phyloP scores from a whole-genome alignment of 371 early-diverging fungal species.

The Rhizopus stolonifer region DNA sequence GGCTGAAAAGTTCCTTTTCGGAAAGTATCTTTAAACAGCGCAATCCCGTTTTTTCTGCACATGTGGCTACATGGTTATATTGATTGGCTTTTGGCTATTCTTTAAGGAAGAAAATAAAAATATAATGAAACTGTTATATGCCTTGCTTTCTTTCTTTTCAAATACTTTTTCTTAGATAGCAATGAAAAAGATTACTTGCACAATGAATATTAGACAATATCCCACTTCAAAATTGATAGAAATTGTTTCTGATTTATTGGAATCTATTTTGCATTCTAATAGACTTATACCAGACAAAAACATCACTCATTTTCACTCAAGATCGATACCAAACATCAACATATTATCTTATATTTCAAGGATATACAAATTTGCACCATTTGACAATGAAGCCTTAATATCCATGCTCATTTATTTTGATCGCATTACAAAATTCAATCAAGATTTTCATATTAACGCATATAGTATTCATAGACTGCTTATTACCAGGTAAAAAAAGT shows the following conservation, averaged over 20 bases:
- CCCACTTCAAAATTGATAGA: constrained; percentile 37
- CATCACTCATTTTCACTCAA: constrained; percentile 76
- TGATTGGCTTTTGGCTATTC: too few relatives aligned
- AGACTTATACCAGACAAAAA: constrained; percentile 61
- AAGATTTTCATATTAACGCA: constrained; percentile 57
- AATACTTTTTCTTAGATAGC: too few relatives aligned
- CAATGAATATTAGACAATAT: constrained; percentile 42
- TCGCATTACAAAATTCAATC: constrained; percentile 55
- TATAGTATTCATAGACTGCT: constrained; percentile 78
- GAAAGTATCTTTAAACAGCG: too few relatives aligned
- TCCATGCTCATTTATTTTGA: constrained; percentile 83
- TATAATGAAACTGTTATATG: not conserved
- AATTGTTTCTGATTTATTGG: constrained; percentile 47
- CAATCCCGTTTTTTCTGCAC: too few relatives aligned
- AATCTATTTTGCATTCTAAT: constrained; percentile 56
- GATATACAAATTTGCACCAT: constrained; percentile 72
- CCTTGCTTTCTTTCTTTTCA: not conserved
- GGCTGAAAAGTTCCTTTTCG: too few relatives aligned
- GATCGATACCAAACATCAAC: constrained; percentile 71
- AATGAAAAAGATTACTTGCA: not conserved
- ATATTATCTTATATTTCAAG: constrained; percentile 63
- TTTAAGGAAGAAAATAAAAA: not conserved
- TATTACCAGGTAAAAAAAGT: constrained; percentile 49
- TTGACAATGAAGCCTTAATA: constrained; percentile 71
- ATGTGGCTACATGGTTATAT: too few relatives aligned